These are phyloP conservation scores for Spencermartinsiella europaea DNA, from an alignment of 805 yeast genomes.

Conservation along the genomic window DNA sequence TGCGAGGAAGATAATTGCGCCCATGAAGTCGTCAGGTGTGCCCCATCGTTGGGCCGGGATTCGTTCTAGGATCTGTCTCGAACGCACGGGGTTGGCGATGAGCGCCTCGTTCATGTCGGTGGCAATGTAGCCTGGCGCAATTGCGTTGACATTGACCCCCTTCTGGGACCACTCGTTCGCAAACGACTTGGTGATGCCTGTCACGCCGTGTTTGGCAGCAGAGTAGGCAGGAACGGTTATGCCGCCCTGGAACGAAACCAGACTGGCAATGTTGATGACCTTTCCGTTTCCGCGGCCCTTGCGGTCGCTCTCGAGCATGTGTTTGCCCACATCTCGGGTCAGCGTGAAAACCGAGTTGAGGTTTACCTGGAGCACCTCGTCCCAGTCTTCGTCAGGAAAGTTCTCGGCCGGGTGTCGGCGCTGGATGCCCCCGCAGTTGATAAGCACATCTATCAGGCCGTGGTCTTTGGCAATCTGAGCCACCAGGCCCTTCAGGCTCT, in stretches of 20 bases:
- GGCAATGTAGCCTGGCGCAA: constrained; percentile 47
- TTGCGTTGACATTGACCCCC: constrained; percentile 45
- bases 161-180: constrained; percentile 42
- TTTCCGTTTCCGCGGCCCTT: constrained; percentile 32
- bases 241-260: constrained; percentile 41
- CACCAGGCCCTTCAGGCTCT: constrained; percentile 30
- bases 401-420: constrained; percentile 32
- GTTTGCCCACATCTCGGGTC: constrained; percentile 36
- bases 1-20: constrained; percentile 41
- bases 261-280: constrained; percentile 40
- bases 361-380: constrained; percentile 39
- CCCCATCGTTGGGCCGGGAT: constrained; percentile 49
- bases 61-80: constrained; percentile 32
- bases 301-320: constrained; percentile 30
- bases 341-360: constrained; percentile 36
- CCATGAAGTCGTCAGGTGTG: constrained; percentile 44
- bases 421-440: constrained; percentile 43
- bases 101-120: constrained; percentile 41
- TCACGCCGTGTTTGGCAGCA: constrained; percentile 40
- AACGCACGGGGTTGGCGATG: constrained; percentile 26
- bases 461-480: constrained; percentile 30
- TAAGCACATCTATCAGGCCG: constrained; percentile 36
- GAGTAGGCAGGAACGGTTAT: constrained; percentile 36
- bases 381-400: constrained; percentile 37
- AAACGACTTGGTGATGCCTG: constrained; percentile 35